Conservation (phyloP, 768 basidiomycete species). For the Glaciozyma antarctica region DNA sequence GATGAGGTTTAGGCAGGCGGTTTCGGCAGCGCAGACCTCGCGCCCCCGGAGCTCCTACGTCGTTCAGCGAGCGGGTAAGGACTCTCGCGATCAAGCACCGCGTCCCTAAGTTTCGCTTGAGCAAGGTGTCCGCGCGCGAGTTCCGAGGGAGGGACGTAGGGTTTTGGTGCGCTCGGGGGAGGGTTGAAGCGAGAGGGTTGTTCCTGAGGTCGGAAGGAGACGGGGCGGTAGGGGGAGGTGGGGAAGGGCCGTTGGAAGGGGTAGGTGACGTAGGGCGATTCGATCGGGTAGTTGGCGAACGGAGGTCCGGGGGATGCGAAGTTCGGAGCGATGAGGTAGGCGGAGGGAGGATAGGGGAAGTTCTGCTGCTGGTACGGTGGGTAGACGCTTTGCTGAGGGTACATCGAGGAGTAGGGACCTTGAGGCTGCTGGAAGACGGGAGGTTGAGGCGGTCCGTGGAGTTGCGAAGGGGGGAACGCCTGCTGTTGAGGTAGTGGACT, state of each 20-base stretch:
- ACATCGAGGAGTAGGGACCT: not conserved
- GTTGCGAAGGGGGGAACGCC: not conserved
- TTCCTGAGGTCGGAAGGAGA: not conserved
- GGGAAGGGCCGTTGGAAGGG: not conserved
- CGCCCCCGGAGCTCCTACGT: not conserved
- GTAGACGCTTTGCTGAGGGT: not conserved
- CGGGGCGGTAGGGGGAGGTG: not conserved
- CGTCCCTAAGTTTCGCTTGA: conserved; percentile 18
- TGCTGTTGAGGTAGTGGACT: not conserved
- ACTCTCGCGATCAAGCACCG: not conserved
- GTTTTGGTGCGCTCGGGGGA: not conserved
- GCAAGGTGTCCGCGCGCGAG: conserved; percentile 26
- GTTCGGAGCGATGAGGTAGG: not conserved
- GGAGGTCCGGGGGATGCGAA: not conserved
- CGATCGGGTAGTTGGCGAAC: not conserved
- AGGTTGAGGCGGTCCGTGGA: not conserved
- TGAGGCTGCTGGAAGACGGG: not conserved
- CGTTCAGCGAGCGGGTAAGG: not conserved
- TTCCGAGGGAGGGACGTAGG: conserved; percentile 14
- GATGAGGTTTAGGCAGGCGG: conserved; percentile 32
- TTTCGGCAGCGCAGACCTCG: conserved; percentile 25
- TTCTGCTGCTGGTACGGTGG: not conserved
- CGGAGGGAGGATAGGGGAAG: not conserved
- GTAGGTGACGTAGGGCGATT: not conserved
- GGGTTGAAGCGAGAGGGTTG: not conserved